These are phyloP conservation scores for Chaetomium strumarium DNA, from an alignment of 2,329 filamentous ascomycete genomes.

Conservation along the genomic window DNA sequence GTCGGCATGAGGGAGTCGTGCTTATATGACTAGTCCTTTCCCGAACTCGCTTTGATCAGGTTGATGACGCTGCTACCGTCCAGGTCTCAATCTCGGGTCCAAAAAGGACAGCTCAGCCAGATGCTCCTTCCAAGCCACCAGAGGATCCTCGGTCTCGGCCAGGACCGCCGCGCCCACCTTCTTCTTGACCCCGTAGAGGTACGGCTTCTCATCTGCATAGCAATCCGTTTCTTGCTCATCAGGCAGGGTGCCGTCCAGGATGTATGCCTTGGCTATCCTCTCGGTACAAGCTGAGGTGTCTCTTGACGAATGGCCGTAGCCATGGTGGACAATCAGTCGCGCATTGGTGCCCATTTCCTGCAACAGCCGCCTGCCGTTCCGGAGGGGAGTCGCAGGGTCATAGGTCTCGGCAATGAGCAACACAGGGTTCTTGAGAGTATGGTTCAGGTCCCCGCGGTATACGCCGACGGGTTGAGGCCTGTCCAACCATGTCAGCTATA, in stretches of 20 bases:
- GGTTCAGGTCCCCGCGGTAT: slow-evolving; percentile 41
- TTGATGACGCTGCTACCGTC: no score
- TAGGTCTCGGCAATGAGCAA: slow-evolving; percentile 45
- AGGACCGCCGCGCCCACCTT: neutral
- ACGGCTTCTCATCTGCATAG: slow-evolving; percentile 44
- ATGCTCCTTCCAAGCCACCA: slow-evolving; percentile 20
- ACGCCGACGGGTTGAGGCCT: slow-evolving; percentile 39
- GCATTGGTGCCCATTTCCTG: slow-evolving; percentile 44
- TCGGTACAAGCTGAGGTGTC: slow-evolving; percentile 43
- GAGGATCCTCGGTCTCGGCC: slow-evolving; percentile 7
- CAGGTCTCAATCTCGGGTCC: slow-evolving; percentile 17
- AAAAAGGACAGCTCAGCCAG: slow-evolving; percentile 16
- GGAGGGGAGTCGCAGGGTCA: slow-evolving; percentile 45
- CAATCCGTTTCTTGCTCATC: slow-evolving; percentile 39
- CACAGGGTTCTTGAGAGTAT: slow-evolving; percentile 39
- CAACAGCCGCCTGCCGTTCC: slow-evolving; percentile 40
- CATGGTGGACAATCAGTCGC: slow-evolving; percentile 43
- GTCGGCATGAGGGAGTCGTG: no score
- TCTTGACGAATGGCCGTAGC: slow-evolving; percentile 43
- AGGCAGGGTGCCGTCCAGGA: slow-evolving; percentile 38
- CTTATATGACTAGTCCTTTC: no score
- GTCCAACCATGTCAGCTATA: no score
- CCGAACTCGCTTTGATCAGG: no score
- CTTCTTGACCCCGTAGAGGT: slow-evolving; percentile 33
- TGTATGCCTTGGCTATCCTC: slow-evolving; percentile 34